Conservation (phyloP, 352 stramenopile genomes). For the Globisporangium splendens region DNA sequence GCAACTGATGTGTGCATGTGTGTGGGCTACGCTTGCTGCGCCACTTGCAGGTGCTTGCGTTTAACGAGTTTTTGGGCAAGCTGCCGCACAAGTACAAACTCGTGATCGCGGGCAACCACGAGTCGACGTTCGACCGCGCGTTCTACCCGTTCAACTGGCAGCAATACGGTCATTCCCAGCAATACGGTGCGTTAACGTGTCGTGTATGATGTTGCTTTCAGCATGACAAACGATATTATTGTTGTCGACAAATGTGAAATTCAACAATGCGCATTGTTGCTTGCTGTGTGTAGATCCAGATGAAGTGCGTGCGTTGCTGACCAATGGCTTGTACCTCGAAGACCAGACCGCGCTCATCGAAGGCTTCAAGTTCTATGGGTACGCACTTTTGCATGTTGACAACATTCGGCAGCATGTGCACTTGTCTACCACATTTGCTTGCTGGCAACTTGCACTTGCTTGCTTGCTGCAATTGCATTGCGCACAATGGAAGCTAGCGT, state of each 20-base stretch:
- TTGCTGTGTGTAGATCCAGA: conserved; percentile 31
- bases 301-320: conserved; percentile 69
- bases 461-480: too few species aligned
- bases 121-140: conserved; percentile 68
- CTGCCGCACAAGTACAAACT: conserved; percentile 77
- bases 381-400: neutral
- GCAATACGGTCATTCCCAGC: conserved; percentile 62
- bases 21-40: too few species aligned
- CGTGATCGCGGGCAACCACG: conserved; percentile 80
- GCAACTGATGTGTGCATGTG: too few species aligned
- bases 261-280: too few species aligned
- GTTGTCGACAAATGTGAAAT: too few species aligned
- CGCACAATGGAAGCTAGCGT: neutral
- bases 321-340: conserved; percentile 75
- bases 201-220: too few species aligned
- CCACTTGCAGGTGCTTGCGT: conserved; percentile 31
- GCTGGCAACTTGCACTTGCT: too few species aligned
- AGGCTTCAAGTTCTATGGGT: conserved; percentile 75
- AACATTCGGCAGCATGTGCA: too few species aligned
- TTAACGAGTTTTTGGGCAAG: conserved; percentile 63
- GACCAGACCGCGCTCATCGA: conserved; percentile 72
- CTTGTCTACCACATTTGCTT: too few species aligned
- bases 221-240: too few species aligned
- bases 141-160: conserved; percentile 73
- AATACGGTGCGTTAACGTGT: conserved; percentile 48